Evolutionary conservation across 2,329 filamentous ascomycete genomes (phyloP).

Genomic region (Talaromyces sp.): DNA sequence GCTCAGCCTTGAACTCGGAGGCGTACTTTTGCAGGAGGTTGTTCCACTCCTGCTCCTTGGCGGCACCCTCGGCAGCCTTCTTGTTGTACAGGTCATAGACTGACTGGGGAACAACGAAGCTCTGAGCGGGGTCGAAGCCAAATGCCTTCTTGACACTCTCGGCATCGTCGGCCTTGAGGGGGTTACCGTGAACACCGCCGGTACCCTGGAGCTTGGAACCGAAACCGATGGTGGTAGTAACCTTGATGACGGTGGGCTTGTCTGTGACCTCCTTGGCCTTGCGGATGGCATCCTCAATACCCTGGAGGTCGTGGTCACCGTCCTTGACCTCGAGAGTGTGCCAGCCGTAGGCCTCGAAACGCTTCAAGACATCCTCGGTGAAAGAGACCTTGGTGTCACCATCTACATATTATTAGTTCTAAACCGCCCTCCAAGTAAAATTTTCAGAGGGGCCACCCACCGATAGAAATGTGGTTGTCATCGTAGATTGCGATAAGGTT

Average conservation of each 20-base stretch:
- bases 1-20: constrained; percentile 70
- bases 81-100: constrained; percentile 90
- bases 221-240: constrained; percentile 95
- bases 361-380: constrained; percentile 92
- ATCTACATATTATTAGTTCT: constrained; percentile 48
- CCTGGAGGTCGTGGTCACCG: constrained; percentile 81
- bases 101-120: constrained; percentile 87
- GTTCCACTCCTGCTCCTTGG: constrained; percentile 92
- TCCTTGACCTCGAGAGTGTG: constrained; percentile 79
- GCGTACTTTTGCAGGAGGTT: constrained; percentile 83
- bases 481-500: constrained; percentile 97
- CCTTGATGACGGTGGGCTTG: constrained; percentile 96
- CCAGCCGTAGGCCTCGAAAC: constrained; percentile 97
- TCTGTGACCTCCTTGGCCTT: constrained; percentile 82
- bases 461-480: constrained; percentile 93
- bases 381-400: constrained; percentile 95
- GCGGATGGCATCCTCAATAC: constrained; percentile 83
- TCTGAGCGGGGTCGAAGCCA: constrained; percentile 91
- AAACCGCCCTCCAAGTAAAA: not conserved
- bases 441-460: constrained; percentile 37
- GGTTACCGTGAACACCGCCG: constrained; percentile 90
- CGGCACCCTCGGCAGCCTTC: constrained; percentile 79
- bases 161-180: constrained; percentile 90
- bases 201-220: constrained; percentile 92
- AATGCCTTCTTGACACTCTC: constrained; percentile 92